Evolutionary conservation across 2,329 filamentous ascomycete genomes (phyloP), one percentile per base, ranked within the genome.

Genomic region (Sclerotinia trifoliorum): DNA sequence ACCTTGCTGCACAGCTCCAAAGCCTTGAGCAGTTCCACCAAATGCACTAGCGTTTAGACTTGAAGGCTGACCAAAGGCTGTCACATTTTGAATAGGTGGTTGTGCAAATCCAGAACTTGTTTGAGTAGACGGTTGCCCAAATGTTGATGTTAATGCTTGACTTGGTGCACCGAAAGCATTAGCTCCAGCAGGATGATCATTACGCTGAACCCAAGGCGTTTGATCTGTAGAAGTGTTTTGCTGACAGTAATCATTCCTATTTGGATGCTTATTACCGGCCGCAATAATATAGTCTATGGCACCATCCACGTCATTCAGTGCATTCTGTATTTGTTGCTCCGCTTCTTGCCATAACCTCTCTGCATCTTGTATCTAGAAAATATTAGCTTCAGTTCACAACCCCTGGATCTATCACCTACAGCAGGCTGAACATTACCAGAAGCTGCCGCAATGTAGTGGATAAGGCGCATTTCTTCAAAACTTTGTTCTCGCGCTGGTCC

Each of bases 381-480:
- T 10, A 60, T 75, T 26, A 70, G 48, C 42, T 56, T 26, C 51
- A 4, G 60, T 46, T 55, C 54, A 26, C 7, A n/a, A 63, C 3
- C 35, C 21, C 35, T 6, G 52, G 65, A 65, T n/a, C 8, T 26
- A 46, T 21, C 29, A 70, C 76, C 17, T 73, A 78, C 77, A 69
- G 75, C 76, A 82, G 81, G 74, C 82, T 84, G 78, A 63, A 83
- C 79, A 67, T 88, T 90, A 1, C 91, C 90, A 10, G 84, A 76
- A 11, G 86, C 84, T 52, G 83, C 81, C 2, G 86, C 86, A 65
- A 88, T 82, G 75, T 94, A 94, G 76, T 93, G 89, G 29, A 91
- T 88, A n/a, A 94, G 77, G 62, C 93, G 86, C 77, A 96, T 85
- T 79, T 98, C 94, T 78, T 98, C 94, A 52, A 91, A 90, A 75